Evolutionary conservation across 2,329 filamentous ascomycete species (phyloP), one percentile per base, ranked within the genome.

Genomic region (Phialophora chinensis): DNA sequence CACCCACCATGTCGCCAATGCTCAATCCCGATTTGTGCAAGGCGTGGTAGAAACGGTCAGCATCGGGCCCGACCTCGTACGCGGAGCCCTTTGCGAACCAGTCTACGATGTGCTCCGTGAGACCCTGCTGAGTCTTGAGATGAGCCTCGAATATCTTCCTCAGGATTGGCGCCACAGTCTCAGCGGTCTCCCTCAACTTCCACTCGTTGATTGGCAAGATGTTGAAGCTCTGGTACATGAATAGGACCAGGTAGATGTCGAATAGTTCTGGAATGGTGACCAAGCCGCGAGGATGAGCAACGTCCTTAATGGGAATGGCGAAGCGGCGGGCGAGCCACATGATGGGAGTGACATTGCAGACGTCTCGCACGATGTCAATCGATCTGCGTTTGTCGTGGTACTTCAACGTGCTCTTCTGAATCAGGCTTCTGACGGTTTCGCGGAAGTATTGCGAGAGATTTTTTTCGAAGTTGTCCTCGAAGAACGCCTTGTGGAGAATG

Each of bases 311-410:
- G 0, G 90, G 89, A 3, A 92, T 79, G 57, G 87, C 86, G 74
- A 91, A 90, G 4, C 84, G 83, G 2, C 89, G 81, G 0, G 85
- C 87, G 49, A 91, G 79, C 72, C 86, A 91, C 71, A 87, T 82
- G 3, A 88, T 86, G 5, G 89, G 88, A 0, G 83, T 85, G 29
- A 91, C 78, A 73, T 92, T 92, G 29, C 86, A 88, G 0, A 92
- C 85, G 67, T 91, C 88, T 27, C 88, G 85, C 10, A 91, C 80
- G 3, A 84, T 81, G 62, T 85, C 81, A 70, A 85, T 82, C 0
- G 81, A 80, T 42, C 79, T 79, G 52, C 79, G 76, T 25, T 76
- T 75, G 49, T 79, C 80, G n/a, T 77, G 75, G 63, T 83, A 84
- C 53, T 78, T 78, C 17, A 85, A 74, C 0, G 81, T 83, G 69